Conservation (phyloP, 2,329 filamentous ascomycete genomes). For the Chaetomium sp. region DNA sequence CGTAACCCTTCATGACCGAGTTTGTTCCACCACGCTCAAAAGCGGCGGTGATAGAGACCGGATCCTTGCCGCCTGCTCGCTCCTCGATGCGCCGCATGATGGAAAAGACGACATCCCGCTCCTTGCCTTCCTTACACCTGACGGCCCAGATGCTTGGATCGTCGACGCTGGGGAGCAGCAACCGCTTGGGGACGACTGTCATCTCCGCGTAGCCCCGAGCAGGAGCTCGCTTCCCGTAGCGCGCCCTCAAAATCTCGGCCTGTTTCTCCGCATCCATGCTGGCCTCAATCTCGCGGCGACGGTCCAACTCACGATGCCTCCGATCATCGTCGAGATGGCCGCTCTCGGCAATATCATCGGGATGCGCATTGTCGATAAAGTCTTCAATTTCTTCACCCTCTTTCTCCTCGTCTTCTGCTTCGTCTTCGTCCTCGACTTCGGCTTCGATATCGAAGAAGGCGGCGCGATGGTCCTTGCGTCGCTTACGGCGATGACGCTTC, state of each 20-base stretch:
- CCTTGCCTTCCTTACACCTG: constrained; percentile 91
- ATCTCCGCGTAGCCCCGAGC: constrained; percentile 68
- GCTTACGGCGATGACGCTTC: constrained; percentile 74
- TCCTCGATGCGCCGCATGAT: constrained; percentile 91
- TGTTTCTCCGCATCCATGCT: constrained; percentile 93
- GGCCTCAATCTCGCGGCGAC: constrained; percentile 81
- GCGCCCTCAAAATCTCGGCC: constrained; percentile 80
- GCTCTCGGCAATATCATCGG: constrained; percentile 81
- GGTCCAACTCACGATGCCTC: constrained; percentile 90
- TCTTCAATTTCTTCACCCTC: constrained; percentile 81
- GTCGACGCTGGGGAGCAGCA: constrained; percentile 88
- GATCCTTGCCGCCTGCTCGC: constrained; percentile 72
- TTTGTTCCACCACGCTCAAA: constrained; percentile 84
- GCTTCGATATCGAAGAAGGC: constrained; percentile 97
- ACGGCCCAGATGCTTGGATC: constrained; percentile 97
- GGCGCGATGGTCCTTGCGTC: constrained; percentile 71
- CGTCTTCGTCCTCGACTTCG: constrained; percentile 94
- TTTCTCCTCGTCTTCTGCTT: constrained; percentile 84
- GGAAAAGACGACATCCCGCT: constrained; percentile 83
- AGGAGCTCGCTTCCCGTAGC: constrained; percentile 79
- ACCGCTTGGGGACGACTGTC: constrained; percentile 77
- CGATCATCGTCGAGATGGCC: constrained; percentile 85
- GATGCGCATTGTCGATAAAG: constrained; percentile 86
- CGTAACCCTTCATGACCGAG: constrained; percentile 84
- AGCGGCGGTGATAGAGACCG: constrained; percentile 81